A percentile compares a stretch with the other conserved stretches of the same genome.
phyloP scores from a whole-genome alignment of 2,329 filamentous ascomycete species.

The Penicillium sp. region DNA sequence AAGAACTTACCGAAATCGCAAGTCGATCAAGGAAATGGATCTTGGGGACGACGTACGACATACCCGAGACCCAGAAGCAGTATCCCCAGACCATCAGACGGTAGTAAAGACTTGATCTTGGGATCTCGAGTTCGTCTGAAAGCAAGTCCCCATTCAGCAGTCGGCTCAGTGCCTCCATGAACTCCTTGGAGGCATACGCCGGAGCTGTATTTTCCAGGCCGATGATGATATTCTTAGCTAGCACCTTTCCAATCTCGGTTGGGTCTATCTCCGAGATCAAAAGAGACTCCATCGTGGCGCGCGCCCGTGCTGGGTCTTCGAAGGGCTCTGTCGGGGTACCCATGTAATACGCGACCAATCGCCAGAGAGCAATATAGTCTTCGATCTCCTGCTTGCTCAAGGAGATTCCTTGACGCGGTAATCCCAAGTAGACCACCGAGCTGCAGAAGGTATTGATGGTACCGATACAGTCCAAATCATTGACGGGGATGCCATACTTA shows the following conservation, averaged over 20 bases:
- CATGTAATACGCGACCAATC: slow-evolving; percentile 72
- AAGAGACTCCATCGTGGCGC: slow-evolving; percentile 69
- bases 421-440: slow-evolving; percentile 67
- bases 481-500: slow-evolving; percentile 69
- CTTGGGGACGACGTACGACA: slow-evolving; percentile 51
- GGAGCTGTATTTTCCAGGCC: slow-evolving; percentile 70
- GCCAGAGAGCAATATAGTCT: slow-evolving; percentile 77
- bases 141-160: slow-evolving; percentile 72
- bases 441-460: slow-evolving; percentile 74
- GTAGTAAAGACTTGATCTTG: slow-evolving; percentile 62
- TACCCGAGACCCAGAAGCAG: slow-evolving; percentile 66
- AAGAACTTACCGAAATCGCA: slow-evolving; percentile 54
- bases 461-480: slow-evolving; percentile 73
- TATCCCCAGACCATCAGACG: slow-evolving; percentile 65
- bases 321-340: slow-evolving; percentile 69
- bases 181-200: slow-evolving; percentile 66
- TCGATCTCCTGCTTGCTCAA: slow-evolving; percentile 63
- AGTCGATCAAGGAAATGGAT: slow-evolving; percentile 55
- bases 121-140: slow-evolving; percentile 62
- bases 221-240: slow-evolving; percentile 77
- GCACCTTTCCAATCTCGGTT: slow-evolving; percentile 62
- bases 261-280: slow-evolving; percentile 70
- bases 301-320: slow-evolving; percentile 59
- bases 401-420: slow-evolving; percentile 74
- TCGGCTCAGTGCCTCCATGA: slow-evolving; percentile 69